A percentile compares a stretch with the other conserved stretches of the same genome.
Evolutionary conservation across 805 yeast genomes (phyloP).

Genomic region (Kluyveromyces lactis): DNA sequence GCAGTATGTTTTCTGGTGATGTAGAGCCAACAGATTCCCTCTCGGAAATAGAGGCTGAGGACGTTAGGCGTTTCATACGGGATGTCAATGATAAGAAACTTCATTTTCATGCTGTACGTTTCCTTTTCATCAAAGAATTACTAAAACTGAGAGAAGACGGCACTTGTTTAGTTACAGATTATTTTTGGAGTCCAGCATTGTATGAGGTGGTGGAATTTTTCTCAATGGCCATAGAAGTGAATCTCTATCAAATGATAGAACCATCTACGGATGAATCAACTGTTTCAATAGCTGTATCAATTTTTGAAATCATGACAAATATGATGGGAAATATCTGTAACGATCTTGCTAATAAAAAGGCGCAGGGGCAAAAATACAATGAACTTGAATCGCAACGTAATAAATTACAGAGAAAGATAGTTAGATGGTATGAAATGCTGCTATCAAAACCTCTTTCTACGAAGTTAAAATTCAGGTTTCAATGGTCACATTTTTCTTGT

Average conservation of each 20-base stretch:
- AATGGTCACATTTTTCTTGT: conserved; percentile 42
- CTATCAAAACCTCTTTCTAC: conserved; percentile 7
- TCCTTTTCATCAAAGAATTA: conserved; percentile 22
- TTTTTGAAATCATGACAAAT: conserved; percentile 42
- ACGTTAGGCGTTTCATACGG: conserved; percentile 18
- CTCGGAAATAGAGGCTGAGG: conserved; percentile 12
- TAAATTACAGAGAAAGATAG: conserved; percentile 37
- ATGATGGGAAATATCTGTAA: conserved; percentile 29
- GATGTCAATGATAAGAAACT: conserved; percentile 18
- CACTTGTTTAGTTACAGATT: conserved; percentile 27
- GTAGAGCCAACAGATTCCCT: conserved; percentile 9
- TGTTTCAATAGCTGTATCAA: conserved; percentile 24
- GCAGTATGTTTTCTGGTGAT: conserved; percentile 22
- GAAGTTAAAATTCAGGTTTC: conserved; percentile 28
- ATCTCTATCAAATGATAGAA: conserved; percentile 15
- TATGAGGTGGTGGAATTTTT: conserved; percentile 28
- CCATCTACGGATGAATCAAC: conserved; percentile 7
- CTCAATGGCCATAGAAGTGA: conserved; percentile 24
- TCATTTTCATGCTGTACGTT: conserved; percentile 34
- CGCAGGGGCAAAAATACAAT: conserved; percentile 22
- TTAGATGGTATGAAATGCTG: conserved; percentile 40
- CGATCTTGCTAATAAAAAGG: conserved; percentile 23
- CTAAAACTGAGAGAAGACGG: conserved; percentile 11
- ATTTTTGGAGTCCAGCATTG: conserved; percentile 33
- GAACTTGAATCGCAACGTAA: conserved; percentile 35